These are phyloP conservation scores for Aspergillus carbonarius DNA, from an alignment of 2,329 filamentous ascomycete species.

Conservation along the genomic window DNA sequence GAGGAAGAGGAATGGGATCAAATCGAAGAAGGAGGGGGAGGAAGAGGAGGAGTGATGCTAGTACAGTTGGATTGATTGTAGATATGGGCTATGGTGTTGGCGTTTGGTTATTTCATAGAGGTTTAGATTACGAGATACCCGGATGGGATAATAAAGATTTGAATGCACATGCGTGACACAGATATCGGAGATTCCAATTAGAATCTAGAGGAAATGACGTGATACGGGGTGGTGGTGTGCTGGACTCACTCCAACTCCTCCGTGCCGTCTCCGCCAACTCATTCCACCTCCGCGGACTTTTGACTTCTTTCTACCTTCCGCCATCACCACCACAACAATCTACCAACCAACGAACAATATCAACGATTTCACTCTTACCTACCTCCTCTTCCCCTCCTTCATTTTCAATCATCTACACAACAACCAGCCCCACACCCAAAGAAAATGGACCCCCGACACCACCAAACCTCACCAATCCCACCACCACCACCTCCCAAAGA, in stretches of 20 bases:
- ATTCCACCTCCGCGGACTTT: not conserved
- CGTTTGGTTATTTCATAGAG: not conserved
- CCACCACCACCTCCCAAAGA: not conserved
- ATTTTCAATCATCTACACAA: not conserved
- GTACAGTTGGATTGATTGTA: constrained; percentile 7
- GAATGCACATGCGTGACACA: not conserved
- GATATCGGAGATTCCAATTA: no score
- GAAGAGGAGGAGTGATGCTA: not conserved
- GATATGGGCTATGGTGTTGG: not conserved
- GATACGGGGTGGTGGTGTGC: not conserved
- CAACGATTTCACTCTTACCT: not conserved
- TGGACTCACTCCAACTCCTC: not conserved
- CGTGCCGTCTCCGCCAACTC: not conserved
- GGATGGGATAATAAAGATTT: not conserved
- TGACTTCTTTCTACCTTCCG: not conserved
- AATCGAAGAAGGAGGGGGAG: constrained; percentile 15
- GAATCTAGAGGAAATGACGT: no score
- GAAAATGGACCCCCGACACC: constrained; percentile 17
- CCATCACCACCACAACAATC: not conserved
- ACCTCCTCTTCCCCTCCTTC: no score
- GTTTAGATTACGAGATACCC: constrained; percentile 6
- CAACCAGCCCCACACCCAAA: not conserved
- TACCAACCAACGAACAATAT: not conserved
- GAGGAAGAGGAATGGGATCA: constrained; percentile 67
- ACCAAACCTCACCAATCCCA: not conserved